A percentile compares a stretch with the other conserved stretches of the same genome.
Conservation (phyloP, 176 grass and related monocot genomes). For the Areca catechu region DNA sequence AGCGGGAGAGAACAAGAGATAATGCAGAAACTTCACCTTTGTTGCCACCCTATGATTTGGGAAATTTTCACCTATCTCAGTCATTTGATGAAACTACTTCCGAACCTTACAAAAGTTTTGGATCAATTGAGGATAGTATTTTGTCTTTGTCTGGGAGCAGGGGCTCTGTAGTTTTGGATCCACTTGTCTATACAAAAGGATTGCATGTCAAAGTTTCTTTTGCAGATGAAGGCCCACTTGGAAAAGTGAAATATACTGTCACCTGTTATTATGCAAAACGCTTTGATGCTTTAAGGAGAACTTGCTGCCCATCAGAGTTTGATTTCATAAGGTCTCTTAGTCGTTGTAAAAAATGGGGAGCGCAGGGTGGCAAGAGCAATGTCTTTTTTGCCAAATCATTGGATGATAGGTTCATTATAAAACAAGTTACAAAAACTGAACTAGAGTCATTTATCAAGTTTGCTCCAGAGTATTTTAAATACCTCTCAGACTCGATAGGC, state of each 20-base stretch:
- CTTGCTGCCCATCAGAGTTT: conserved; percentile 84
- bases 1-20: conserved; percentile 38
- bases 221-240: conserved; percentile 62
- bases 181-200: conserved; percentile 43
- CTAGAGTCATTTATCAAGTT: conserved; percentile 95
- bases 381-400: conserved; percentile 99
- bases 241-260: conserved; percentile 73
- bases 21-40: conserved; percentile 15
- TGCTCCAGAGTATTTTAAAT: conserved; percentile 84
- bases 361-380: conserved; percentile 97
- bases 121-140: conserved; percentile 36
- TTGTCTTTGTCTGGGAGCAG: conserved; percentile 37
- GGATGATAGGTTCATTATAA: conserved; percentile 95
- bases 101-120: conserved; percentile 62
- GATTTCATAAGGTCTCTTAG: conserved; percentile 95
- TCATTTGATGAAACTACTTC: conserved; percentile 48
- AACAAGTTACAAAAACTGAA: conserved; percentile 93
- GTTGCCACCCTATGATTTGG: conserved; percentile 24
- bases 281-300: conserved; percentile 77
- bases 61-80: conserved; percentile 45
- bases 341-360: conserved; percentile 97
- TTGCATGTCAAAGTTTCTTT: conserved; percentile 84
- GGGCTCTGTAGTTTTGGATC: conserved; percentile 28
- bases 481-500: conserved; percentile 71
- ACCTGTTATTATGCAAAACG: conserved; percentile 85